phyloP scores from a whole-genome alignment of 2,329 filamentous ascomycete genomes.

The Alternaria triticina region DNA sequence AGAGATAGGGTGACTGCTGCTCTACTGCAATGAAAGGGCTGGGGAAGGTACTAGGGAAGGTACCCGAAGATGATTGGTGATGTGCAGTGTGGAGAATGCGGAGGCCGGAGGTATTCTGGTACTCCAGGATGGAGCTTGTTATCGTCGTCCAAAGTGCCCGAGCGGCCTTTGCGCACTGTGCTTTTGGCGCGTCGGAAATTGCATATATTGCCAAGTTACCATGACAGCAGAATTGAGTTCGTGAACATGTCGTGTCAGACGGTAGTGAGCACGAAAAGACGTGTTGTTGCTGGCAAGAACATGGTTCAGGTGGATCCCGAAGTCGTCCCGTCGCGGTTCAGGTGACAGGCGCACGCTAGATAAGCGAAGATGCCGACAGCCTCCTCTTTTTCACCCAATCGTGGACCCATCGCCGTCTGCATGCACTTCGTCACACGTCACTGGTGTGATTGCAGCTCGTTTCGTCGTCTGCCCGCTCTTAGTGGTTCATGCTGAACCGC shows the following conservation, averaged over 20 bases:
- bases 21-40: background rate
- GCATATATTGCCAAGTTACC: background rate
- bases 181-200: background rate
- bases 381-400: constrained; percentile 3
- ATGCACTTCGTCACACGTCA: constrained; percentile 23
- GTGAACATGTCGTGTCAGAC: background rate
- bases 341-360: constrained; percentile 4
- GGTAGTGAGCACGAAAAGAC: background rate
- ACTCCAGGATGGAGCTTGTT: background rate
- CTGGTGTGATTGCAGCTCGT: constrained; percentile 7
- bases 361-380: background rate
- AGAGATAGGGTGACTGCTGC: background rate
- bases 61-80: background rate
- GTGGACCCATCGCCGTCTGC: constrained; percentile 8
- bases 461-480: constrained; percentile 7
- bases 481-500: constrained; percentile 23
- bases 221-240: background rate
- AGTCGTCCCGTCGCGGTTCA: constrained; percentile 1
- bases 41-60: background rate
- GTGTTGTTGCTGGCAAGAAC: background rate
- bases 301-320: background rate
- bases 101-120: background rate
- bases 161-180: background rate
- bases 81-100: background rate
- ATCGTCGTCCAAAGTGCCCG: background rate